phyloP scores from a whole-genome alignment of 2,329 filamentous ascomycete species.

The Xylaria sp. region DNA sequence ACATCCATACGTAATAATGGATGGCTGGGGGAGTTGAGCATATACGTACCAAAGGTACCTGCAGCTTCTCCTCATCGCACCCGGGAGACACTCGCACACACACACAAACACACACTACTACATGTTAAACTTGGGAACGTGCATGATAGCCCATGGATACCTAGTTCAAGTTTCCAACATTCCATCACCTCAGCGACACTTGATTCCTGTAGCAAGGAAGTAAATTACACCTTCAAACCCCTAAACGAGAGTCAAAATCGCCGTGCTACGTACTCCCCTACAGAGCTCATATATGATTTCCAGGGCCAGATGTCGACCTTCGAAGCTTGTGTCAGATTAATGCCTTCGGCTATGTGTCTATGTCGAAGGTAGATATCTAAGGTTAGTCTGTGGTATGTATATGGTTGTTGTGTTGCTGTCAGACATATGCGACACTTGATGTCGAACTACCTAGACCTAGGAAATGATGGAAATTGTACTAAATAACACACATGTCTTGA shows the following conservation, averaged over 20 bases:
- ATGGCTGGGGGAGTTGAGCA: not conserved
- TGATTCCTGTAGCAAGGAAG: constrained; percentile 15
- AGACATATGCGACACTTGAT: constrained; percentile 23
- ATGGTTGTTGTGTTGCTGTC: constrained; percentile 11
- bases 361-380: not conserved
- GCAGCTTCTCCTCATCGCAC: constrained; percentile 13
- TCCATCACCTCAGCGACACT: constrained; percentile 21
- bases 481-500: constrained; percentile 27
- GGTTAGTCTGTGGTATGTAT: not conserved
- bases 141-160: constrained; percentile 21
- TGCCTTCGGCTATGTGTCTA: not conserved
- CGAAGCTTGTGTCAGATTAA: too few relatives aligned
- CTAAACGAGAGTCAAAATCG: constrained; percentile 27
- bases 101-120: constrained; percentile 9
- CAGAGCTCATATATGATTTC: not conserved
- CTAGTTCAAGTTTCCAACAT: constrained; percentile 29
- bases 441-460: constrained; percentile 8
- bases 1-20: constrained; percentile 15
- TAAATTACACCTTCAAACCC: constrained; percentile 17
- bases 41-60: not conserved
- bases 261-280: constrained; percentile 4
- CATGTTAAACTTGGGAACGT: constrained; percentile 22
- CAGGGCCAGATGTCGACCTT: not conserved
- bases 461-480: constrained; percentile 13
- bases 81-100: not conserved